Base-by-base conservation (phyloP, 2,329 filamentous ascomycete genomes). In the Exophiala aquamarina region DNA sequence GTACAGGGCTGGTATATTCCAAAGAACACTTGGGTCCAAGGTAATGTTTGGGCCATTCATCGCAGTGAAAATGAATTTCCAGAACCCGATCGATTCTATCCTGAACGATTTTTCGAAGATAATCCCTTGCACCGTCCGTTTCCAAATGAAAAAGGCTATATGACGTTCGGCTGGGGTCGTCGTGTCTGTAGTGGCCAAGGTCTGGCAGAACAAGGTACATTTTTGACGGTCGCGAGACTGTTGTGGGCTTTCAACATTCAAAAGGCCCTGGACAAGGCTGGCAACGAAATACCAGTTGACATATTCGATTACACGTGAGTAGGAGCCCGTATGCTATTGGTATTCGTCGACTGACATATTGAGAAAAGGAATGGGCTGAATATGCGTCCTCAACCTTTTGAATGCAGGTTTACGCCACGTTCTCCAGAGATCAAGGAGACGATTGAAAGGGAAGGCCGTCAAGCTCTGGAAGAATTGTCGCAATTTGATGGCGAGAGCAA, bases 121-220 rank as follows among this genome's bases (percentile, higher is more conserved):
- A 44, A 54, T 28, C 23, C 23, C 23, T 11, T 26, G 11, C 23
- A 26, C 23, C 66, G 74, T 3, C 73, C 73, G 0, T 78, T 78
- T 50, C 73, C 74, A 1, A 67, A 68, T 8, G 73, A 76, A 50
- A 69, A 65, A 41, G 72, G 73, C 0, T 76, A 78, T 57, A 78
- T 78, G 72, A 76, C 76, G 2, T 79, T 80, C 57, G 77, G 77
- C 18, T 80, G 76, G 73, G 78, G 78, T 5, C 69, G 77, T 3
- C 63, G 77, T 4, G 73, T 77, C 3, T 81, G 77, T 59, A 72
- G 70, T 36, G 77, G 78, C 1, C 70, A 78, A 57, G 74, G 70
- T 2, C 64, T 83, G 14, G 79, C 79, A 1, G 79, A 83, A 61
- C 77, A 81, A 57, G 77, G 79, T 4, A 77, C 77, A 0, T 82